A percentile compares a stretch with the other conserved stretches of the same genome.
These are phyloP conservation scores for Suillus cothurnatus DNA, from an alignment of 768 basidiomycete species.

Conservation along the genomic window DNA sequence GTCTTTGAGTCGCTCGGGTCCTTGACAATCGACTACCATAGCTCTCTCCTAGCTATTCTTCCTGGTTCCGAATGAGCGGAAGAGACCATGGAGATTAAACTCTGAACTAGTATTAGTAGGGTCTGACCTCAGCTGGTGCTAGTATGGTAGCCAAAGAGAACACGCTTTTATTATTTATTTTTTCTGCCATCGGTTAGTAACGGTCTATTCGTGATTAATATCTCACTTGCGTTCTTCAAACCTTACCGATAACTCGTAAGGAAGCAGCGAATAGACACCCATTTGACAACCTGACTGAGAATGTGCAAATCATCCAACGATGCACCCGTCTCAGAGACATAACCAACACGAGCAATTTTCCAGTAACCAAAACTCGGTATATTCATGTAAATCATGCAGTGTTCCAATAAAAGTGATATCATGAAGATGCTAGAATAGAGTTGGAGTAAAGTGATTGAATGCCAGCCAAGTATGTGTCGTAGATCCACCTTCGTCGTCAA, in stretches of 20 bases:
- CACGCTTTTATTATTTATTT: background rate
- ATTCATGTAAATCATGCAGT: slow-evolving; percentile 1
- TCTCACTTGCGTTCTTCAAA: background rate
- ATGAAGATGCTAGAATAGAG: background rate
- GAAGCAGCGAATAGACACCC: background rate
- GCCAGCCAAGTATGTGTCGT: slow-evolving; percentile 4
- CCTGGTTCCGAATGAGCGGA: background rate
- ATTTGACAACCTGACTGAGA: background rate
- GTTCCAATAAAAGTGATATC: slow-evolving; percentile 4
- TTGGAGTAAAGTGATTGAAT: slow-evolving; percentile 1
- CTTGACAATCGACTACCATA: background rate
- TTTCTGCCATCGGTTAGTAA: too few relatives aligned
- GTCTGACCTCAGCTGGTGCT: background rate
- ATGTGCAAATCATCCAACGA: background rate
- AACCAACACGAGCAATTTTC: background rate
- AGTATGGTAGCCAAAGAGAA: background rate
- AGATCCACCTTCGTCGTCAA: slow-evolving; percentile 12
- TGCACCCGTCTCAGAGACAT: background rate
- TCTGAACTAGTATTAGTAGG: background rate
- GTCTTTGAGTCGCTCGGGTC: background rate
- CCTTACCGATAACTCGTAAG: background rate
- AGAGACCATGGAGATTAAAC: background rate
- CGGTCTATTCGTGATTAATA: background rate
- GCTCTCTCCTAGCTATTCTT: background rate
- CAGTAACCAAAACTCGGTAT: background rate